A percentile compares a stretch with the other conserved stretches of the same genome.
These are phyloP conservation scores for Agaricus blazei DNA, from an alignment of 768 basidiomycete species.

Conservation along the genomic window DNA sequence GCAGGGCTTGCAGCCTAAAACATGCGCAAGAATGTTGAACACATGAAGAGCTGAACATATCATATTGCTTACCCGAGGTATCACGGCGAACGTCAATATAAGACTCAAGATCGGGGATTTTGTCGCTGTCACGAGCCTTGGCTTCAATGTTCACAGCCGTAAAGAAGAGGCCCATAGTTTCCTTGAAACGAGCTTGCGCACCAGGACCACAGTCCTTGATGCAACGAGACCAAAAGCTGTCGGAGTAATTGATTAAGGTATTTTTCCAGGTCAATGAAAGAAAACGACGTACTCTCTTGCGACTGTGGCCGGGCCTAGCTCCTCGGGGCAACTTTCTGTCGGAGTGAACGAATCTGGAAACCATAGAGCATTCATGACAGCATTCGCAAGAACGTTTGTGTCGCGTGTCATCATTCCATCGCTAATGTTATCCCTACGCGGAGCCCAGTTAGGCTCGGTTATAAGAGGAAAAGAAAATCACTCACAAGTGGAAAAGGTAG, in stretches of 20 bases:
- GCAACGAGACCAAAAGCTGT: slow-evolving; percentile 69
- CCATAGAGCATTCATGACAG: slow-evolving; percentile 70
- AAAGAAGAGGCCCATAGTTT: slow-evolving; percentile 65
- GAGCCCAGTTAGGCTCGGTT: slow-evolving; percentile 8
- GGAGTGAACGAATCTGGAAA: slow-evolving; percentile 49
- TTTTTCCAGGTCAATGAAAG: slow-evolving; percentile 1
- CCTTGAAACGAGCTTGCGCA: slow-evolving; percentile 63
- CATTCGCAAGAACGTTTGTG: slow-evolving; percentile 51
- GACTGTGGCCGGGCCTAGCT: slow-evolving; percentile 54
- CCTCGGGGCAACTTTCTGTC: slow-evolving; percentile 37
- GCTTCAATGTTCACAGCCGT: slow-evolving; percentile 63
- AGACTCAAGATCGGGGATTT: slow-evolving; percentile 65
- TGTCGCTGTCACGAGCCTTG: slow-evolving; percentile 43
- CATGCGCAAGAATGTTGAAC: background rate
- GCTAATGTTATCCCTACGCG: slow-evolving; percentile 61
- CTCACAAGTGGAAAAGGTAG: slow-evolving; percentile 50
- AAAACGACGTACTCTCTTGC: slow-evolving; percentile 55
- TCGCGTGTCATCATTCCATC: slow-evolving; percentile 71
- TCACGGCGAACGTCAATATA: slow-evolving; percentile 71
- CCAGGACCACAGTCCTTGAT: slow-evolving; percentile 52
- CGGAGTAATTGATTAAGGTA: slow-evolving; percentile 6
- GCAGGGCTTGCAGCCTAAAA: slow-evolving; percentile 58
- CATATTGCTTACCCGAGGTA: slow-evolving; percentile 50
- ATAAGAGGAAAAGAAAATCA: slow-evolving; percentile 14
- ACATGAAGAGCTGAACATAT: background rate